Percentiles rank a stretch among this genome's conserved stretches.
phyloP scores from a whole-genome alignment of 2,329 filamentous ascomycete genomes.

The Epicoccum nigrum region DNA sequence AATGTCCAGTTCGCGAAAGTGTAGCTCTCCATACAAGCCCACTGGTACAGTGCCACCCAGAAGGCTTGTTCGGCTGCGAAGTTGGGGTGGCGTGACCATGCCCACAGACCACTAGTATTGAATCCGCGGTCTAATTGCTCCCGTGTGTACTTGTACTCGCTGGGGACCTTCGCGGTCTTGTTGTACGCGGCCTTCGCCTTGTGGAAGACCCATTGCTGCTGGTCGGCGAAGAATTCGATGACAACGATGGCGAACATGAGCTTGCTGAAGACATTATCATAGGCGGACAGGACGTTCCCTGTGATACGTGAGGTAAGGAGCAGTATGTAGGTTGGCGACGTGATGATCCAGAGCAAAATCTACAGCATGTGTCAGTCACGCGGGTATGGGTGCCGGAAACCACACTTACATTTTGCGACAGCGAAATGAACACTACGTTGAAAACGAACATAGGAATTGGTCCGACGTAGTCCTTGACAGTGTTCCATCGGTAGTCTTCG shows the following conservation, averaged over 20 bases:
- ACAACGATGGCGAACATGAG: slow-evolving; percentile 63
- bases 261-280: slow-evolving; percentile 65
- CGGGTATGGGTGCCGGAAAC: background rate
- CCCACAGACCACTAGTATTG: slow-evolving; percentile 81
- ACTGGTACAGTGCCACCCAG: slow-evolving; percentile 88
- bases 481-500: slow-evolving; percentile 93
- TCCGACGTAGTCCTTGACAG: slow-evolving; percentile 71
- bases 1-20: slow-evolving; percentile 79
- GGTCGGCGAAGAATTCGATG: slow-evolving; percentile 82
- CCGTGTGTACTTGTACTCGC: slow-evolving; percentile 65
- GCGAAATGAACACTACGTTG: slow-evolving; percentile 88
- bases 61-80: slow-evolving; percentile 90
- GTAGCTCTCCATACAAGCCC: slow-evolving; percentile 77
- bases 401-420: slow-evolving; percentile 66
- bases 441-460: slow-evolving; percentile 76
- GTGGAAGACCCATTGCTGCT: slow-evolving; percentile 93
- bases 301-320: slow-evolving; percentile 73
- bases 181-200: slow-evolving; percentile 78
- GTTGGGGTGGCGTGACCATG: slow-evolving; percentile 89
- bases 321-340: slow-evolving; percentile 82
- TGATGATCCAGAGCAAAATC: slow-evolving; percentile 78
- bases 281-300: slow-evolving; percentile 52
- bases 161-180: slow-evolving; percentile 72
- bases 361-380: slow-evolving; percentile 40
- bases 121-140: slow-evolving; percentile 91